phyloP scores from a whole-genome alignment of 306 rosid genomes.

The Urtica urens region DNA sequence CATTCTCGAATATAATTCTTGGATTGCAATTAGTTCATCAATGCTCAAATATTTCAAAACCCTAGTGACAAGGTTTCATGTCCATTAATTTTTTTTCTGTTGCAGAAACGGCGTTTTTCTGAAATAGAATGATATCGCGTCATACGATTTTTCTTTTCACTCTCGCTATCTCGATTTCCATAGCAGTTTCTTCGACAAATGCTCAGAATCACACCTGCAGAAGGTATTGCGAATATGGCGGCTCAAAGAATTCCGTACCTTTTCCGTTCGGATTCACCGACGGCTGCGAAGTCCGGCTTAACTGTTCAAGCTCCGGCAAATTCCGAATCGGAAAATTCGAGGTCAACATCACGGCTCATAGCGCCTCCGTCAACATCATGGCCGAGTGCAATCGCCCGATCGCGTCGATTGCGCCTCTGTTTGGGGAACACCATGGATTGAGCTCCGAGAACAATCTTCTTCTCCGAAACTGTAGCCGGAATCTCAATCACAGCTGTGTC shows the following conservation, averaged over 20 bases:
- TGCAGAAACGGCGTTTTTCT: too few relatives aligned
- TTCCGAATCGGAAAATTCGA: conserved; percentile 22
- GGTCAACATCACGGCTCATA: conserved; percentile 36
- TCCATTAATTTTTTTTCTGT: background rate
- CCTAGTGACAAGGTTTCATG: background rate
- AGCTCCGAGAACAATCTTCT: conserved; percentile 41
- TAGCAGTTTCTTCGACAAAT: conserved; percentile 17
- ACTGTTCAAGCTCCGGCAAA: conserved; percentile 9
- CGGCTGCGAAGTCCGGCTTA: conserved; percentile 26
- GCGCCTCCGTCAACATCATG: conserved; percentile 40
- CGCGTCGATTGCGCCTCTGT: conserved; percentile 24
- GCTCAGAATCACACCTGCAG: conserved; percentile 21
- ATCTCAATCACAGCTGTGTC: conserved; percentile 22
- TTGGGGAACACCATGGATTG: conserved; percentile 26
- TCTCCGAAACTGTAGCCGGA: conserved; percentile 27
- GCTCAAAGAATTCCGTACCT: conserved; percentile 6
- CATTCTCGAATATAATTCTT: conserved; percentile 9
- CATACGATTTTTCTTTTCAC: conserved; percentile 9
- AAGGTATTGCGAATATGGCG: conserved; percentile 17
- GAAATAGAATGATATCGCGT: conserved; percentile 29
- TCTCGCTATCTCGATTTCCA: conserved; percentile 18
- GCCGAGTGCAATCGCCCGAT: conserved; percentile 35
- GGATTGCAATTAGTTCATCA: conserved; percentile 33
- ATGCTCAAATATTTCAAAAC: conserved; percentile 3
- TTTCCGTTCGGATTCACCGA: conserved; percentile 66